Percentiles rank a stretch among this genome's conserved stretches.
These are phyloP conservation scores for Cordyceps cicadae DNA, from an alignment of 2,329 filamentous ascomycete genomes.

Conservation along the genomic window DNA sequence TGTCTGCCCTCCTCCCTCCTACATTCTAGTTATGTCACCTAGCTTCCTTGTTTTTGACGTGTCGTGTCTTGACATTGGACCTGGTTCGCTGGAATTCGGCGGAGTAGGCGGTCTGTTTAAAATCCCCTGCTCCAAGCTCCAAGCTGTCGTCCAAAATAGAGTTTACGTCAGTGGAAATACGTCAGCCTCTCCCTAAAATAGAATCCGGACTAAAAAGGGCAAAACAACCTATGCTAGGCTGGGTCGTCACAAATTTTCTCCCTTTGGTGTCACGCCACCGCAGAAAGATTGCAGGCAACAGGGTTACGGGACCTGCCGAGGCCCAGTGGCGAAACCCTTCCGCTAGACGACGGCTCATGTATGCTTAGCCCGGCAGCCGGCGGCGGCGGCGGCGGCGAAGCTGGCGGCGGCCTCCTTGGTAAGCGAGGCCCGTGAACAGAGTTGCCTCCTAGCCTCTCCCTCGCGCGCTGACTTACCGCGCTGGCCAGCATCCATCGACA, in stretches of 20 bases:
- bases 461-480: no score
- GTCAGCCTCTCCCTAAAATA: constrained; percentile 2
- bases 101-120: not conserved
- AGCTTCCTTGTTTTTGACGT: not conserved
- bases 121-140: not conserved
- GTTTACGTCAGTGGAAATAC: not conserved
- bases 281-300: not conserved
- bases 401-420: not conserved
- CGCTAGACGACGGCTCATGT: not conserved
- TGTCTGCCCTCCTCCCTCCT: not conserved
- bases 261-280: not conserved
- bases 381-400: not conserved
- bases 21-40: not conserved
- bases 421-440: not conserved
- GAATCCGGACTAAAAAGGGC: not conserved
- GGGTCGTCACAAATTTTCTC: not conserved
- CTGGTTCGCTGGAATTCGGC: not conserved
- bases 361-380: not conserved
- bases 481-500: not conserved
- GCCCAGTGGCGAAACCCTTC: not conserved
- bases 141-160: not conserved
- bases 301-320: not conserved
- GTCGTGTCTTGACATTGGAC: no score
- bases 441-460: no score
- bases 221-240: not conserved